Evolutionary conservation across 192 early-diverging fungal species (phyloP), one percentile per base, ranked within the genome.

Genomic region (Coemansia sp.): DNA sequence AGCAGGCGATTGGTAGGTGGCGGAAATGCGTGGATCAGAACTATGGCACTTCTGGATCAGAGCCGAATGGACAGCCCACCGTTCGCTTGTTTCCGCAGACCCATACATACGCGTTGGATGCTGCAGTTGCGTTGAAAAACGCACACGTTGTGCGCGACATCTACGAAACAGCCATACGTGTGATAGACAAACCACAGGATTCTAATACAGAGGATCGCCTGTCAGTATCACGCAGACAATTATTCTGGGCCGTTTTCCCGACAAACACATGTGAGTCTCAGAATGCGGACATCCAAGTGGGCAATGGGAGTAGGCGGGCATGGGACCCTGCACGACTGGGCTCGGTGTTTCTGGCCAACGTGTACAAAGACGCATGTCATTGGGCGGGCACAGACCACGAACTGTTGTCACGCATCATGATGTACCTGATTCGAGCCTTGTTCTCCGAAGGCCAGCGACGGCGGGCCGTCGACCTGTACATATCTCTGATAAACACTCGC

Each of bases 311-410:
- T 3, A 64, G 68, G 24, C 47, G 44, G 4, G 14, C 44, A 2
- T 79, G 76, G 76, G 64, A 72, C n/a, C 56, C 70, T 9, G 63
- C 71, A 1, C 18, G 76, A 0, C 47, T 79, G 20, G 70, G 76
- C 10, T 68, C 70, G 2, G 46, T 0, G 42, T 70, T 73, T 52
- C 64, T 79, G 11, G 60, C 56, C 25, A 60, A 25, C 4, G 9
- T 63, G 8, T 60, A 60, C 42, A 24, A 37, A 9, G 70, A 73
- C 21, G 61, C 52, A 5, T 9, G 23, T 3, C 5, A 52, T 7
- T 66, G 66, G 63, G 31, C 36, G 9, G 24, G 10, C 2, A 17
- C 17, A 11, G 37, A 34, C 8, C 7, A 4, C 7, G 9, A 21
- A 37, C 57, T 79, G 34, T 47, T 17, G 1, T 38, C 40, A 15